Base-by-base conservation (phyloP, 129 eudicot genomes). In the Chrysanthemum seticuspe region DNA sequence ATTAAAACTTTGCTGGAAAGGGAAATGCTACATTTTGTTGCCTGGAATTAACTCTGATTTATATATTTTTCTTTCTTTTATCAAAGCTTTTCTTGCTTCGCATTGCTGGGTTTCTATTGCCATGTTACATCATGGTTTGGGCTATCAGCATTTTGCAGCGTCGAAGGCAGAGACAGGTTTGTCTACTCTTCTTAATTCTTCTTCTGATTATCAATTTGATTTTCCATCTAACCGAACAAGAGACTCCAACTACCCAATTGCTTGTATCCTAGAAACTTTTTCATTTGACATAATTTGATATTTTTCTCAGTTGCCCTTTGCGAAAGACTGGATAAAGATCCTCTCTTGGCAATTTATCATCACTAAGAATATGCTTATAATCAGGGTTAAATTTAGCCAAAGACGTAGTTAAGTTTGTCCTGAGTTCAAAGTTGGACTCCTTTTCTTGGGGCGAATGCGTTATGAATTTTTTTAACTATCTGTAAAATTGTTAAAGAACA, bases 61-160 rank as follows among this genome's bases (percentile, higher is more conserved):
- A 10, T 29, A 48, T 49, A n/a, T 52, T 25, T 34, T 48, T 19
- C 16, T 19, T 23, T 69, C 16, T 18, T 36, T 75, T 63, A 25
- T 67, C n/a, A 58, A 74, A 95, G 99, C 88, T 95, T 74, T 86
- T 91, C 83, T 80, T 95, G 84, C 91, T 95, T 67, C 88, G 97
- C 69, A 85, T 84, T 72, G 92, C 88, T 69, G 91, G 95, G 14
- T 95, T 95, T 82, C 93, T 95, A 69, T 64, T 95, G 77, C 99
- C 99, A 76, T 95, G 99, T 68, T 95, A 91, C 79, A 87, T 91
- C 34, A 91, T 95, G 91, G 87, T 89, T 67, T 88, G 96, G 97
- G 96, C 91, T 72, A 83, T 91, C 70, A 91, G 91, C 73, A 84
- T 95, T 81, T 83, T 91, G 88, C 92, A 95, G 75, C 97, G 91